A percentile compares a stretch with the other conserved stretches of the same genome.
phyloP scores from a whole-genome alignment of 1,139 yeast species.

The Saccharomyces hybrid region DNA sequence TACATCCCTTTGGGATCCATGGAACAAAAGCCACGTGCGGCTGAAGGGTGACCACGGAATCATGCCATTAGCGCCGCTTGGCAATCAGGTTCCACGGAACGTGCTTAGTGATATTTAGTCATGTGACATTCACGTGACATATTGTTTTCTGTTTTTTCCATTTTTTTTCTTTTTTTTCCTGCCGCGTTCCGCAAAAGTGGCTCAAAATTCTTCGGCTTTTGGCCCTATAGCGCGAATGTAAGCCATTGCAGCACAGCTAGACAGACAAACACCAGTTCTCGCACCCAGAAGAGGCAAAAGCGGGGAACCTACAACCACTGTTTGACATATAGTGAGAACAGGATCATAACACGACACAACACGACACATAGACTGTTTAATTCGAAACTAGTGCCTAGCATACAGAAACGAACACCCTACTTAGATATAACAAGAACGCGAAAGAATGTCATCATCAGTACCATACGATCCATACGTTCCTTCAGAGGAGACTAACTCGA shows the following conservation, averaged over 20 bases:
- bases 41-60: background rate
- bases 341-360: too few species aligned
- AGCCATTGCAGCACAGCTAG: background rate
- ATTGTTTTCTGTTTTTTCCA: too few species aligned
- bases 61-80: background rate
- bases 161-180: background rate
- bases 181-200: background rate
- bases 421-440: background rate
- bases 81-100: background rate
- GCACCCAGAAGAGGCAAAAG: background rate
- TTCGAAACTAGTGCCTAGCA: too few species aligned
- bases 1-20: too few species aligned
- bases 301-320: background rate
- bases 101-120: background rate
- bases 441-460: constrained; percentile 63
- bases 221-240: background rate
- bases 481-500: constrained; percentile 37
- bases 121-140: background rate
- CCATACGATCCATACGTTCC: constrained; percentile 92
- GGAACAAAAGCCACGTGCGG: background rate
- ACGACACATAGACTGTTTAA: too few species aligned
- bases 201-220: constrained; percentile 1
- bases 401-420: too few species aligned
- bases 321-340: too few species aligned
- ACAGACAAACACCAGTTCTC: background rate